Evolutionary conservation across 2,329 filamentous ascomycete genomes (phyloP).

Genomic region (Eutypella sp.): DNA sequence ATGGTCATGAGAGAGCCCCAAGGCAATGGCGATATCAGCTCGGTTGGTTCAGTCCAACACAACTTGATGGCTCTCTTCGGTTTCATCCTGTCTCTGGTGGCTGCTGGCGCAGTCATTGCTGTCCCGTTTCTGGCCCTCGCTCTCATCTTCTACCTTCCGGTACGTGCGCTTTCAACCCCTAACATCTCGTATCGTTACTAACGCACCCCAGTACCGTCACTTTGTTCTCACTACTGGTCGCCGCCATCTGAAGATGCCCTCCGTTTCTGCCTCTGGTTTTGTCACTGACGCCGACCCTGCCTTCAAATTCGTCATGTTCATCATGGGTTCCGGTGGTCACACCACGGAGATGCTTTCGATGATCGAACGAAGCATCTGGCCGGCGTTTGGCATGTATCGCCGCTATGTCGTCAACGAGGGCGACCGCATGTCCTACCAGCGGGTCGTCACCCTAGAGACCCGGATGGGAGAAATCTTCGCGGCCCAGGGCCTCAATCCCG

Average conservation of each 20-base stretch:
- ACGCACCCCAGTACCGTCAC: constrained; percentile 8
- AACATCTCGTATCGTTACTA: background rate
- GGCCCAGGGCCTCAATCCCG: constrained; percentile 22
- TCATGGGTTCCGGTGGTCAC: constrained; percentile 90
- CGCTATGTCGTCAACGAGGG: constrained; percentile 73
- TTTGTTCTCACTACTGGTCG: too few species aligned
- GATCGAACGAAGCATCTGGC: constrained; percentile 56
- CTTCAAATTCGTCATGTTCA: constrained; percentile 59
- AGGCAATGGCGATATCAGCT: too few species aligned
- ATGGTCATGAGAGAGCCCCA: background rate
- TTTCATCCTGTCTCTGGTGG: background rate
- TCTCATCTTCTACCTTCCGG: constrained; percentile 1
- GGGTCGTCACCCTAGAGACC: constrained; percentile 55
- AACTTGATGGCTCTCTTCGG: constrained; percentile 1
- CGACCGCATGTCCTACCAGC: constrained; percentile 64
- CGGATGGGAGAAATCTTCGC: constrained; percentile 24
- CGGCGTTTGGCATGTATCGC: constrained; percentile 54
- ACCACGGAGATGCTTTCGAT: constrained; percentile 92
- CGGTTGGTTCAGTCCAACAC: too few species aligned
- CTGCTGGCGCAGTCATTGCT: background rate
- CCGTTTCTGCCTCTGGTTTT: too few species aligned
- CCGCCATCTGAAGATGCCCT: too few species aligned
- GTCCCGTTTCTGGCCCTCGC: background rate
- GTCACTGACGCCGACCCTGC: background rate
- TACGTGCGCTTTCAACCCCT: background rate